Conservation (phyloP, 2,329 filamentous ascomycete genomes). For the Sporothrix sp. region DNA sequence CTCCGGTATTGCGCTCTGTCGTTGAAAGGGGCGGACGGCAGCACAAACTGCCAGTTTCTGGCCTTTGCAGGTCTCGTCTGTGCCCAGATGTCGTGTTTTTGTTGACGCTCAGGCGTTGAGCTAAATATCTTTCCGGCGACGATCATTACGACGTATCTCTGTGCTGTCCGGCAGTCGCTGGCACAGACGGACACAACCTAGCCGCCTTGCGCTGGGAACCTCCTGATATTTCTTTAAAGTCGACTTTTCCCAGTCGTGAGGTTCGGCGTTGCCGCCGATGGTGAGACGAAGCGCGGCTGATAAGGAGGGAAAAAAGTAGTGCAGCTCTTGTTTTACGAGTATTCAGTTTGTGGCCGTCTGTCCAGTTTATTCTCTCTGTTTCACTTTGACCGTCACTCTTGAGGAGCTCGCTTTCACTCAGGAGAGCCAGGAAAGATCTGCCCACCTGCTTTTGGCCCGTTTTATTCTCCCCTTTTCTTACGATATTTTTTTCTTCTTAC, state of each 20-base stretch:
- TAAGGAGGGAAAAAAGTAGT: neutral
- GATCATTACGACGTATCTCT: neutral
- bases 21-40: too few relatives aligned
- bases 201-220: too few relatives aligned
- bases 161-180: too few relatives aligned
- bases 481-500: neutral
- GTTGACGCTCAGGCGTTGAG: conserved; percentile 3
- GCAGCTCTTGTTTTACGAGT: too few relatives aligned
- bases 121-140: neutral
- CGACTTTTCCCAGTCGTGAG: neutral
- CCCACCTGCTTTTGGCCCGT: too few relatives aligned
- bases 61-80: neutral
- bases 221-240: neutral
- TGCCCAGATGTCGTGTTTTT: neutral
- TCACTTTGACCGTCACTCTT: neutral
- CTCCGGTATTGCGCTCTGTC: too few relatives aligned
- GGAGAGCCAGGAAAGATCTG: too few relatives aligned
- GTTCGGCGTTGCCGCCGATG: conserved; percentile 1
- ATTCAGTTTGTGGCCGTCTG: too few relatives aligned
- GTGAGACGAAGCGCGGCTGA: conserved; percentile 1
- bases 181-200: too few relatives aligned
- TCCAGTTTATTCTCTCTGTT: neutral
- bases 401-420: too few relatives aligned
- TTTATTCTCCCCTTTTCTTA: too few relatives aligned
- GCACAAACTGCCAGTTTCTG: neutral